A percentile compares a stretch with the other conserved stretches of the same genome.
phyloP scores from a whole-genome alignment of 2,329 filamentous ascomycete species.

The Celoporthe dispersa region DNA sequence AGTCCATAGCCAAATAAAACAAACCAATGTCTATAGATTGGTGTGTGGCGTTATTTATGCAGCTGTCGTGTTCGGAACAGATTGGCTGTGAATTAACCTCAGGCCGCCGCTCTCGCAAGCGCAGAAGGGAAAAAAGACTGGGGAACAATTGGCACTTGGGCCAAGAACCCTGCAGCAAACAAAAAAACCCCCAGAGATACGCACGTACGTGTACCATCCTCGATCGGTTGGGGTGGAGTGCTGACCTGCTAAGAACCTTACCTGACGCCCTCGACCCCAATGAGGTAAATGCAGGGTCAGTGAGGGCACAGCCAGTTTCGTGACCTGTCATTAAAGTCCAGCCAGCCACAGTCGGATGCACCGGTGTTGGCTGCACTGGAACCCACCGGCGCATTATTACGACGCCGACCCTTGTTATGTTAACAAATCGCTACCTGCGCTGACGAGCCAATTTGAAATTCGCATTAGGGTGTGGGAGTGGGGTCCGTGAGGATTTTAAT shows the following conservation, averaged over 20 bases:
- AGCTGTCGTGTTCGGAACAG: conserved; percentile 17
- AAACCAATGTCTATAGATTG: neutral
- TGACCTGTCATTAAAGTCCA: conserved; percentile 3
- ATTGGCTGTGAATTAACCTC: conserved; percentile 1
- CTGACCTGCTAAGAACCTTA: conserved; percentile 4
- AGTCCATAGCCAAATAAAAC: neutral
- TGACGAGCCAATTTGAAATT: neutral
- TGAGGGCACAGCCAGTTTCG: neutral
- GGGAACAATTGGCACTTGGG: neutral
- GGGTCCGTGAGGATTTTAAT: conserved; percentile 3
- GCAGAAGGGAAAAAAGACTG: neutral
- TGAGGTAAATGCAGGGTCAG: neutral
- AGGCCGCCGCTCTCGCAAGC: conserved; percentile 9
- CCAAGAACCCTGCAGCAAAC: neutral
- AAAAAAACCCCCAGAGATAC: neutral
- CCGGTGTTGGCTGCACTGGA: conserved; percentile 6
- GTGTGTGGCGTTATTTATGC: neutral
- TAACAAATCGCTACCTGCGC: conserved; percentile 2
- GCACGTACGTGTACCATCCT: neutral
- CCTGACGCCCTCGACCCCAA: neutral
- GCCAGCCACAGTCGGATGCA: conserved; percentile 8
- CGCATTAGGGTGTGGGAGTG: neutral
- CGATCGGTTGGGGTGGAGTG: neutral
- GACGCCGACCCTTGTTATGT: conserved; percentile 3
- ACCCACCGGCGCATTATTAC: conserved; percentile 6